Conservation (phyloP, 306 rosid species). For the Potentilla sterilis region DNA sequence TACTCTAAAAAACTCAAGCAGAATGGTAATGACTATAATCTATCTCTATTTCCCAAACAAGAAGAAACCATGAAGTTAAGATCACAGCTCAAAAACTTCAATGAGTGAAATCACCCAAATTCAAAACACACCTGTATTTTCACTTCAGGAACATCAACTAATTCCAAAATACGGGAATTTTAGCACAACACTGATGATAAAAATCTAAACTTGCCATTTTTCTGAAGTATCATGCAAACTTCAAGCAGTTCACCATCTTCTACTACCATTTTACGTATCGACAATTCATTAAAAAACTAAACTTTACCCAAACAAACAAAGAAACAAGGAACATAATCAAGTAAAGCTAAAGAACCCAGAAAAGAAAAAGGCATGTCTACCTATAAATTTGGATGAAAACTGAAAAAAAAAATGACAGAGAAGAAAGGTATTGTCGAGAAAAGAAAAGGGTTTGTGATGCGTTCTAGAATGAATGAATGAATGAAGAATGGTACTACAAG, state of each 20-base stretch:
- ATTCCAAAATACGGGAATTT: neutral
- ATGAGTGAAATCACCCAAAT: neutral
- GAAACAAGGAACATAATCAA: neutral
- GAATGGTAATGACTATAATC: neutral
- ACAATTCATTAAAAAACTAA: neutral
- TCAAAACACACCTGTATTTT: neutral
- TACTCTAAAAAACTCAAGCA: conserved; percentile 1
- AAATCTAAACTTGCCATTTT: neutral
- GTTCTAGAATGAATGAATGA: conserved; percentile 4
- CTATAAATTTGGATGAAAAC: neutral
- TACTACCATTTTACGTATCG: neutral
- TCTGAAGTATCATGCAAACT: neutral
- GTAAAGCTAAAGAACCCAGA: conserved; percentile 1
- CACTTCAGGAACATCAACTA: neutral
- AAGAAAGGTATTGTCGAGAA: neutral
- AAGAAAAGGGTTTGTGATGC: neutral
- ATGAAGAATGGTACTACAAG: neutral
- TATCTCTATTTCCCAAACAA: neutral
- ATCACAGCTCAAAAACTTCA: conserved; percentile 2
- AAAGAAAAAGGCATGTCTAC: neutral
- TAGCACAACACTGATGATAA: neutral
- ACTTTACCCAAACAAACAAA: neutral
- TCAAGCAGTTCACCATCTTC: neutral
- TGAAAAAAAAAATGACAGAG: neutral
- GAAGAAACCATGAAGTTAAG: neutral